Conservation (phyloP, 2,329 filamentous ascomycete species). For the Diaporthe sp. region DNA sequence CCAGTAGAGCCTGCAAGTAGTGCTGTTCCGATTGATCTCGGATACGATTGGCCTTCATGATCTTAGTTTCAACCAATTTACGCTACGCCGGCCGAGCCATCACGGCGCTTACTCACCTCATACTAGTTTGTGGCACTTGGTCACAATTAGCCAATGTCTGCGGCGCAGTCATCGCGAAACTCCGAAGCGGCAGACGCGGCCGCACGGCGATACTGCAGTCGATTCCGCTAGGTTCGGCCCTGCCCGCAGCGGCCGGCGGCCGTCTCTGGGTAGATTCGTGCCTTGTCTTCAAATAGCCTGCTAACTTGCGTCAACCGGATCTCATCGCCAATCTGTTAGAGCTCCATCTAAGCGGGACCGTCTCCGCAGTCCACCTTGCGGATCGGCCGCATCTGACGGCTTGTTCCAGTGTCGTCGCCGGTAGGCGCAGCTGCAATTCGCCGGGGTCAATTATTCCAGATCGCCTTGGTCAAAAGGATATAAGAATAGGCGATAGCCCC, state of each 20-base stretch:
- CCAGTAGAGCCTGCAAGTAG: not conserved
- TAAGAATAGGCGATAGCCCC: not conserved
- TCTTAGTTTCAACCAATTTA: no score
- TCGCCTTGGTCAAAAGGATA: not conserved
- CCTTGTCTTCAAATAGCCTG: not conserved
- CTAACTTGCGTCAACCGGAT: not conserved
- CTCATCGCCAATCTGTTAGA: not conserved
- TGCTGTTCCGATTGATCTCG: not conserved
- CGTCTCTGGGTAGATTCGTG: not conserved
- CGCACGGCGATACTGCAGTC: conserved; percentile 13
- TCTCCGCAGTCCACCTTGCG: not conserved
- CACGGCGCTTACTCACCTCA: not conserved
- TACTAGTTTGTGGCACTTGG: not conserved
- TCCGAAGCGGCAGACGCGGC: conserved; percentile 32
- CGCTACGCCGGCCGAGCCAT: not conserved
- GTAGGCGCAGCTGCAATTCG: not conserved
- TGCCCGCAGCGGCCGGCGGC: conserved; percentile 20
- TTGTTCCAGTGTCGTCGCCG: no score
- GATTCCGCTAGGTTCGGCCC: not conserved
- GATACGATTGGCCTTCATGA: no score
- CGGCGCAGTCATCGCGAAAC: no score
- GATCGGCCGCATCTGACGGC: not conserved
- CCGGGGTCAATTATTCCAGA: no score
- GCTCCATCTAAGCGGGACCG: conserved; percentile 24
- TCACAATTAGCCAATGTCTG: not conserved